These are phyloP conservation scores for Blastobotrys proliferans DNA, from an alignment of 1,139 yeast species.

Conservation along the genomic window DNA sequence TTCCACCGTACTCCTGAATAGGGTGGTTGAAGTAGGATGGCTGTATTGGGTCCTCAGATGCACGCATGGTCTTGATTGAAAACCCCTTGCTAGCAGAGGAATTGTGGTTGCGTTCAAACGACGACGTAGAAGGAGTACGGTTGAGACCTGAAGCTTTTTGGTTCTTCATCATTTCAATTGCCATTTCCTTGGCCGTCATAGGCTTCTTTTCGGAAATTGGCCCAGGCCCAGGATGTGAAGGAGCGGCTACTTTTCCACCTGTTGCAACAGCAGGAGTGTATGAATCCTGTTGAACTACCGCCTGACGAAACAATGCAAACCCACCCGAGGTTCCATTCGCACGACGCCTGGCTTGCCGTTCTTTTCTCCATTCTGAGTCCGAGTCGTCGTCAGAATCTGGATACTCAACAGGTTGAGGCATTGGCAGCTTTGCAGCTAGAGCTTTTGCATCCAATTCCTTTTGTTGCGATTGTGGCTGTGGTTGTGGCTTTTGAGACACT, in stretches of 20 bases:
- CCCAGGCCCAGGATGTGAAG: neutral
- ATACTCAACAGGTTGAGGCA: no score
- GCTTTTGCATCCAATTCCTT: no score
- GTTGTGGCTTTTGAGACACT: no score
- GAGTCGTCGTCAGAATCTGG: no score
- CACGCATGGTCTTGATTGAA: slow-evolving; percentile 23
- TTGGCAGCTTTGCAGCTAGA: no score
- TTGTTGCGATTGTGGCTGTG: no score
- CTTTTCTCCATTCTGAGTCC: slow-evolving; percentile 33
- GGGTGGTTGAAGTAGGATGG: slow-evolving; percentile 2
- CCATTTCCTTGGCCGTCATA: slow-evolving; percentile 6
- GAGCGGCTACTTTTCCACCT: neutral
- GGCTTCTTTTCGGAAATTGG: neutral
- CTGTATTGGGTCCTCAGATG: neutral
- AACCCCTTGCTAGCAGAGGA: slow-evolving; percentile 15
- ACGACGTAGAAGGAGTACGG: slow-evolving; percentile 20
- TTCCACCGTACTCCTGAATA: neutral
- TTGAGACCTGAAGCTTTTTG: slow-evolving; percentile 5
- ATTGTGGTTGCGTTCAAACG: slow-evolving; percentile 16
- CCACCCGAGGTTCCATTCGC: slow-evolving; percentile 6
- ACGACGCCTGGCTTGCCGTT: slow-evolving; percentile 15
- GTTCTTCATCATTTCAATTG: slow-evolving; percentile 9
- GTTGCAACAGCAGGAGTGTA: neutral
- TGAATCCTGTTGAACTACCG: neutral
- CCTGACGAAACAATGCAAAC: slow-evolving; percentile 7